Evolutionary conservation across 2,329 filamentous ascomycete species (phyloP), one percentile per base, ranked within the genome.

Genomic region (Myriosclerotinia curreyana): DNA sequence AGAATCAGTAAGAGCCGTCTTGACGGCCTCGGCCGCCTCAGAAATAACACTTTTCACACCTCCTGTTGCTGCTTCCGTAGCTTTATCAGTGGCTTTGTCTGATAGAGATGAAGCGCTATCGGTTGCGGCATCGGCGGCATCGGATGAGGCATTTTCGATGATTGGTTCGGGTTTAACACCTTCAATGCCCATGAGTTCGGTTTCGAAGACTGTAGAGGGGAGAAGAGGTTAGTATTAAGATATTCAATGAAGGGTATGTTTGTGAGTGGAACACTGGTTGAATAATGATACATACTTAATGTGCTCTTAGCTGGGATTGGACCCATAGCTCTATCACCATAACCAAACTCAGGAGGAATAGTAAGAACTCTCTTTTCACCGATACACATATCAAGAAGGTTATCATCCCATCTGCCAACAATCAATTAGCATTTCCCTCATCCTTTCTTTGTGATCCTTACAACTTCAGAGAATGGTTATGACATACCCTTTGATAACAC

Each of bases 341-440:
- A 99, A 55, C 86, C 95, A 74, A 89, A 80, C 74, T 88, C 85
- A 25, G 94, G 91, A n/a, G 92, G 92, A 64, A 99, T 95, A 25
- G 89, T 97, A 76, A 99, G 79, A 63, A 86, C 94, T 71, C 89
- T 85, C 82, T 93, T 94, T 82, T 98, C 94, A 67, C 95, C 94
- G 71, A 96, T 89, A 78, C 95, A 98, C 93, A 98, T 97, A 74
- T 91, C 91, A 62, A 95, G 72, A 48, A 98, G 83, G 58, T 94
- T 94, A 75, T 96, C 78, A 72, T 98, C 94, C 94, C 93, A 97
- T 74, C 88, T 91, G 67, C 25, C 22, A 46, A 42, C 8, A 22
- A 50, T 28, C 17, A 31, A 20, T 55, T 58, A 62, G 22, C 11
- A 54, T 58, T 22, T 44, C 54, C 66, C 22, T 42, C 7, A 22